Evolutionary conservation across 2,329 filamentous ascomycete genomes (phyloP), one percentile per base, ranked within the genome.

Genomic region (Colletotrichum sp.): DNA sequence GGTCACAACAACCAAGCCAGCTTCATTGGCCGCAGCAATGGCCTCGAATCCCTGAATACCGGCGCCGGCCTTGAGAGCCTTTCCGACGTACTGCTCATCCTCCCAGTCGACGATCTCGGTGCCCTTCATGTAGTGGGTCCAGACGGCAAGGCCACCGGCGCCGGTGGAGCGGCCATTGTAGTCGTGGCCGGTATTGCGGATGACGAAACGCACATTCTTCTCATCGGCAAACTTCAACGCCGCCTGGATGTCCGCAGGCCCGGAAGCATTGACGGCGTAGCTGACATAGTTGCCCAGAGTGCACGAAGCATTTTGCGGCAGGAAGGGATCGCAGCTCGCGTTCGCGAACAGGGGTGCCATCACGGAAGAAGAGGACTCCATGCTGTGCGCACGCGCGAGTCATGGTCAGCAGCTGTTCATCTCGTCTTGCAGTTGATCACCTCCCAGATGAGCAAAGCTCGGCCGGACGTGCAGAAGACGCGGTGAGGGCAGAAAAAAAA

Each of bases 51-150:
- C 89, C 48, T 87, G 84, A 0, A 92, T 85, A 55, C 91, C 91
- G 6, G 91, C 87, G 5, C 88, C 89, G 32, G 92, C 79, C 39
- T 86, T 89, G 27, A 91, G 82, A 0, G 90, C 89, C 27, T 84
- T 84, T 15, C 91, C 90, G 2, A 75, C 81, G 80, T 92, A 93
- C 55, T 83, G 28, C 9, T 52, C 71, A 8, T 74, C 66, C 7
- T 60, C 71, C 70, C 71, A 76, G 52, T 76, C 71, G 60, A 85
- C 79, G 76, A 88, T 84, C 39, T 86, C 75, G 32, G 86, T 84
- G 28, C 83, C 79, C 67, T 89, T 89, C 13, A 90, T 79, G 74
- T 87, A 77, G 70, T 88, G 87, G 6, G 84, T 88, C 88, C 89
- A 90, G 15, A 90, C 67, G 2, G 83, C 82, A 2, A 90, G 78